phyloP scores from a whole-genome alignment of 257 asterid species.

The Solanum virginianum region DNA sequence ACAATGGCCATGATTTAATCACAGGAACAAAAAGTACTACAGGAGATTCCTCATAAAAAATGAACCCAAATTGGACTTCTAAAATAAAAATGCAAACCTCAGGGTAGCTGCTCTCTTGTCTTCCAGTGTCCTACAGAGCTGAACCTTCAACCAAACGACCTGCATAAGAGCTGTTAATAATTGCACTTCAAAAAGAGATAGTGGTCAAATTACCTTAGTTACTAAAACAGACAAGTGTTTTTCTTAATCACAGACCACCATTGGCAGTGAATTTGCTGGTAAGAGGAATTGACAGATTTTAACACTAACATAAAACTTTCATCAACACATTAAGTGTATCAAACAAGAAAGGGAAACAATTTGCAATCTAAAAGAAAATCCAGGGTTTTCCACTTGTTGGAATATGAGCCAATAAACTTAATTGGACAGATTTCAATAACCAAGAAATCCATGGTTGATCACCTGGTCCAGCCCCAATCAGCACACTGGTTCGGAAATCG shows the following conservation, averaged over 20 bases:
- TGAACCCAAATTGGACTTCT: neutral
- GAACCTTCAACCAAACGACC: conserved; percentile 88
- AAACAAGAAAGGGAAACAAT: neutral
- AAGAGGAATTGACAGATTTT: neutral
- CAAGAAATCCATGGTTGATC: neutral
- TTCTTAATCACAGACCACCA: neutral
- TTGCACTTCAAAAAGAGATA: conserved; percentile 1
- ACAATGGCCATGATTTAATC: neutral
- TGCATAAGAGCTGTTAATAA: conserved; percentile 27
- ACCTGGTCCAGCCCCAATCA: neutral
- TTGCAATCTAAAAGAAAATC: neutral
- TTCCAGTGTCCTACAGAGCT: conserved; percentile 70
- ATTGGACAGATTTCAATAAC: neutral
- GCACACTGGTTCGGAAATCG: neutral
- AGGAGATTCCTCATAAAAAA: neutral
- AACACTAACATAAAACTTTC: neutral
- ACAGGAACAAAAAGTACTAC: neutral
- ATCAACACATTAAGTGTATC: neutral
- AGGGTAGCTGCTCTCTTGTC: conserved; percentile 73
- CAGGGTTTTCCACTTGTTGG: neutral
- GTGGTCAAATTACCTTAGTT: neutral
- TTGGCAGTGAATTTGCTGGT: neutral
- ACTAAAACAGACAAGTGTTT: neutral
- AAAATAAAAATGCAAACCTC: conserved; percentile 36
- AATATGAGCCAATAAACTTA: neutral